Evolutionary conservation across 306 rosid genomes (phyloP).

Genomic region (Vachellia pachyceras): DNA sequence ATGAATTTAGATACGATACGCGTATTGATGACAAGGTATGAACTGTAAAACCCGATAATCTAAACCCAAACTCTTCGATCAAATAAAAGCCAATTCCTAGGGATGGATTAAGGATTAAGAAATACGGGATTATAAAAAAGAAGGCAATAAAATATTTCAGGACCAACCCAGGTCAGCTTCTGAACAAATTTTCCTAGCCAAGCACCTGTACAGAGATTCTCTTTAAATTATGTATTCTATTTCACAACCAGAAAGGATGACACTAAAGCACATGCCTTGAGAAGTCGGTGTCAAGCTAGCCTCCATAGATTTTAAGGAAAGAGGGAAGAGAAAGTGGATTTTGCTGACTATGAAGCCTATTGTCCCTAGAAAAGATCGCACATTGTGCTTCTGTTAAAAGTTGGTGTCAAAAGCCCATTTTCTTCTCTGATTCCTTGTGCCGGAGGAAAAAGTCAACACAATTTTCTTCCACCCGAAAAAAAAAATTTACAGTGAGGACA

Average conservation of each 20-base stretch:
- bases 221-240: not conserved
- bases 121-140: not conserved
- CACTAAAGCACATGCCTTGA: constrained; percentile 22
- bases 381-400: constrained; percentile 43
- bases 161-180: constrained; percentile 51
- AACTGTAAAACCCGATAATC: constrained; percentile 72
- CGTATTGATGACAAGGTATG: constrained; percentile 76
- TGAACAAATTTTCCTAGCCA: constrained; percentile 48
- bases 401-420: constrained; percentile 28
- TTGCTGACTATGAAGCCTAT: constrained; percentile 37
- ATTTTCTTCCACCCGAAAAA: not conserved
- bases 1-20: constrained; percentile 65
- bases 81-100: constrained; percentile 33
- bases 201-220: constrained; percentile 40
- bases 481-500: not conserved
- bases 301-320: constrained; percentile 16
- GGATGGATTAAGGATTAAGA: constrained; percentile 24
- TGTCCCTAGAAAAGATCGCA: constrained; percentile 22
- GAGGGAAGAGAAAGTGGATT: constrained; percentile 35
- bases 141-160: constrained; percentile 26
- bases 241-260: not conserved
- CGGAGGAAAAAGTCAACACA: not conserved
- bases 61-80: constrained; percentile 49
- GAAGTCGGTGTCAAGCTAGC: not conserved
- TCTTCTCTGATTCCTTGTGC: not conserved